Base-by-base conservation (phyloP, 805 yeast genomes). In the Tetrapisispora namnaoensis region DNA sequence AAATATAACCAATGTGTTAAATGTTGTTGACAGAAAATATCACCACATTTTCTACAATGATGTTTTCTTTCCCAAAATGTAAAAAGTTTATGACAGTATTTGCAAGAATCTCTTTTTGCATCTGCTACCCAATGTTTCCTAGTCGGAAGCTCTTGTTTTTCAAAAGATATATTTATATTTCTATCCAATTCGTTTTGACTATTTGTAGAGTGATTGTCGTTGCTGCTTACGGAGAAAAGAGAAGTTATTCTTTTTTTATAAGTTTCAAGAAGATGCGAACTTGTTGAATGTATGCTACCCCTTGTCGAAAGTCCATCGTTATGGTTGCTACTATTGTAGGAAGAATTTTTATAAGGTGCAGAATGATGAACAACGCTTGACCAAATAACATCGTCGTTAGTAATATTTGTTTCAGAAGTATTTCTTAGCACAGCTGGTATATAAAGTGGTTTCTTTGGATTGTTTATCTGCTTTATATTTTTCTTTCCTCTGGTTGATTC, bases 41-140 rank as follows among this genome's bases (percentile, higher is more conserved):
- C 87, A 36, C 95, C 95, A 65, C 95, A 86, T 61, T 82, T 82
- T 47, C 95, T 76, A 62, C 95, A 86, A 69, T 86, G 95, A 61
- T 86, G 95, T 53, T 82, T 75, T 57, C 90, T 77, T 63, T 77
- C 96, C 70, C 80, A 83, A 57, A 82, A 81, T 36, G 89, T 82
- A 68, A 91, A 90, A 17, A 72, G 61, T 57, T 75, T 78, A 46
- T 74, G 70, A 67, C 98, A 91, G 24, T 75, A 73, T 14, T 77
- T 74, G 64, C 98, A 91, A 45, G 76, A 72, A 44, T 71, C 65
- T 36, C 85, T 78, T 20, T 77, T 62, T 42, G 75, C 75, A 65
- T 91, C 95, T 24, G 86, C 79, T 46, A 82, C 71, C 93, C 93
- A 85, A 59, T 84, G 91, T 9, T 67, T 70, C 44, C 79, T 69